phyloP scores from a whole-genome alignment of 306 rosid species.

The Dalbergia cultrata region DNA sequence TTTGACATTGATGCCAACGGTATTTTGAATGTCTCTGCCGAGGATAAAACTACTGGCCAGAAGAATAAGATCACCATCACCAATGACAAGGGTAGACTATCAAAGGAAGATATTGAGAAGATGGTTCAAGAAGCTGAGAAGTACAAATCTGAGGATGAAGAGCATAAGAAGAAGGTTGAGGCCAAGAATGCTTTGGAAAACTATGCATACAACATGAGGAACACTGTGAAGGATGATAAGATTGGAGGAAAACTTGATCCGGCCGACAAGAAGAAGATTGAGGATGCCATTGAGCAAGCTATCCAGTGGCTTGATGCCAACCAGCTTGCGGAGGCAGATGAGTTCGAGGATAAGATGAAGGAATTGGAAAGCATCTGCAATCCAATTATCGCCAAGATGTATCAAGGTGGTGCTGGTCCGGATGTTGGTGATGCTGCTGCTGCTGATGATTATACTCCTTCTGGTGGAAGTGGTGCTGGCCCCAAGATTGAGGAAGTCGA shows the following conservation, averaged over 20 bases:
- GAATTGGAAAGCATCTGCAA: slow-evolving; percentile 72
- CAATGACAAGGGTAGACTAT: slow-evolving; percentile 75
- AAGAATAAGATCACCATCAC: slow-evolving; percentile 81
- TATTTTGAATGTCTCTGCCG: slow-evolving; percentile 74
- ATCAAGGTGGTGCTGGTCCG: slow-evolving; percentile 66
- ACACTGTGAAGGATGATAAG: slow-evolving; percentile 74
- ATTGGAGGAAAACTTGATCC: slow-evolving; percentile 64
- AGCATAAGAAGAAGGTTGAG: slow-evolving; percentile 77
- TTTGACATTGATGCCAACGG: slow-evolving; percentile 71
- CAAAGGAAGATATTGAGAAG: slow-evolving; percentile 79
- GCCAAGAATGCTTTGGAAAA: slow-evolving; percentile 63
- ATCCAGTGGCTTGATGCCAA: slow-evolving; percentile 72
- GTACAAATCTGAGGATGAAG: slow-evolving; percentile 79
- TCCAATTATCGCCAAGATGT: slow-evolving; percentile 60
- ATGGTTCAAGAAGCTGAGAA: slow-evolving; percentile 84
- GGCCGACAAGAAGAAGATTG: slow-evolving; percentile 73
- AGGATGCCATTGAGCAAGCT: slow-evolving; percentile 68
- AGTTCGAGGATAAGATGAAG: slow-evolving; percentile 74
- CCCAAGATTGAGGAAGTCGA: slow-evolving; percentile 59
- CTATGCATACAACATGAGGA: slow-evolving; percentile 77
- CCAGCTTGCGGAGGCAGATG: slow-evolving; percentile 67
- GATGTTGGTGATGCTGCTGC: slow-evolving; percentile 43
- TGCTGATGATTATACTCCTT: slow-evolving; percentile 45
- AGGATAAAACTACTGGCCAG: slow-evolving; percentile 74
- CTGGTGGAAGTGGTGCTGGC: slow-evolving; percentile 50